Percentiles rank a stretch among this genome's conserved stretches.
Evolutionary conservation across 2,329 filamentous ascomycete genomes (phyloP).

Genomic region (Sclerotinia trifoliorum): DNA sequence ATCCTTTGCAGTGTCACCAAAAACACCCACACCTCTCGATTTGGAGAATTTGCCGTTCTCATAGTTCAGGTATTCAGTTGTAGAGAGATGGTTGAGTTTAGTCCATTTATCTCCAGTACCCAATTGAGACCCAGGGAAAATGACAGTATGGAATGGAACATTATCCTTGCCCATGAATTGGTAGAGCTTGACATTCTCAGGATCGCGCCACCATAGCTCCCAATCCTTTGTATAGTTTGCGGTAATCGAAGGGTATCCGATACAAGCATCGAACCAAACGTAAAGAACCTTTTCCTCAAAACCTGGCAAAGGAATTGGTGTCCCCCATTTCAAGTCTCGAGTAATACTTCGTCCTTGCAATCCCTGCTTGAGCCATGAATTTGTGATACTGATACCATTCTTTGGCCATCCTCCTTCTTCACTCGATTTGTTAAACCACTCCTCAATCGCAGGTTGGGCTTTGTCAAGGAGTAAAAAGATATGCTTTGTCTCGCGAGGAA

Average conservation of each 20-base stretch:
- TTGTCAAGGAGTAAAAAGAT: slow-evolving; percentile 85
- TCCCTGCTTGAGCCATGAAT: slow-evolving; percentile 80
- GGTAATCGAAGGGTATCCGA: slow-evolving; percentile 94
- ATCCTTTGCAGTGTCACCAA: slow-evolving; percentile 84
- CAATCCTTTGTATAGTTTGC: slow-evolving; percentile 85
- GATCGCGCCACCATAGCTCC: slow-evolving; percentile 94
- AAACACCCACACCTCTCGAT: slow-evolving; percentile 84
- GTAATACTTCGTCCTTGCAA: slow-evolving; percentile 87
- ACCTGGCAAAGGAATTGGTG: slow-evolving; percentile 52
- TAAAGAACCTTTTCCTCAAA: slow-evolving; percentile 82
- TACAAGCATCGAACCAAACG: slow-evolving; percentile 83
- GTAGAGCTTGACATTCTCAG: slow-evolving; percentile 82
- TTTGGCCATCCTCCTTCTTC: slow-evolving; percentile 73
- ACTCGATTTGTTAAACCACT: slow-evolving; percentile 74
- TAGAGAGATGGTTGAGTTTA: slow-evolving; percentile 81
- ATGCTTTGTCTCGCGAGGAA: slow-evolving; percentile 81
- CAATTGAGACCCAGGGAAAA: slow-evolving; percentile 85
- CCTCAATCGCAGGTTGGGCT: slow-evolving; percentile 71
- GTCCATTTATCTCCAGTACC: slow-evolving; percentile 87
- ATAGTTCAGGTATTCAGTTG: slow-evolving; percentile 87
- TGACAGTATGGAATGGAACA: slow-evolving; percentile 78
- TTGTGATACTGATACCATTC: slow-evolving; percentile 74
- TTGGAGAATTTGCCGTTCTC: slow-evolving; percentile 92
- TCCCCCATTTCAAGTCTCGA: slow-evolving; percentile 87
- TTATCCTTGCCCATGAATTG: slow-evolving; percentile 96